A percentile compares a stretch with the other conserved stretches of the same genome.
phyloP scores from a whole-genome alignment of 2,329 filamentous ascomycete species.

The Diaporthe batatas region DNA sequence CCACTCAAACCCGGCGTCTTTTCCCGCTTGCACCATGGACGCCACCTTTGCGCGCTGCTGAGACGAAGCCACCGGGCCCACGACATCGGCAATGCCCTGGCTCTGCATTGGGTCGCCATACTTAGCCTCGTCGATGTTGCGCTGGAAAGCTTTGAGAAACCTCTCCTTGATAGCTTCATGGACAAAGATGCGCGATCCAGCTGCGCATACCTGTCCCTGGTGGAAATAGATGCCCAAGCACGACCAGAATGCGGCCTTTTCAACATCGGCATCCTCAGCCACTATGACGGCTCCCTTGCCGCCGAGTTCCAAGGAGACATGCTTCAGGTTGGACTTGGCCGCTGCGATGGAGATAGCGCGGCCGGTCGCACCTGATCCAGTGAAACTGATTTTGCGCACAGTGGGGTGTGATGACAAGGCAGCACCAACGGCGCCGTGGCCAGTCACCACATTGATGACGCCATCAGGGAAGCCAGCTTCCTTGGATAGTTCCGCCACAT shows the following conservation, averaged over 20 bases:
- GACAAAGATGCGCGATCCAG: neutral
- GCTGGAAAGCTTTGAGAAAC: neutral
- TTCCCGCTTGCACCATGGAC: neutral
- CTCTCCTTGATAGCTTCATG: neutral
- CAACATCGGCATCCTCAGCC: neutral
- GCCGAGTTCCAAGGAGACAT: conserved; percentile 1
- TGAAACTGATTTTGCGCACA: neutral
- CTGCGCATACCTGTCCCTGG: conserved; percentile 2
- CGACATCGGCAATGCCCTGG: neutral
- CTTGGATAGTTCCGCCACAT: neutral
- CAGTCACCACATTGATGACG: neutral
- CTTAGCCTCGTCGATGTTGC: conserved; percentile 1
- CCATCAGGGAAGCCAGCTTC: neutral
- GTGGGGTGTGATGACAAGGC: neutral
- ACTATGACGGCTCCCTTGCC: neutral
- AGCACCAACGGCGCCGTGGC: neutral
- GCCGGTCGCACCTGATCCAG: neutral
- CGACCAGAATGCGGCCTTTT: conserved; percentile 4
- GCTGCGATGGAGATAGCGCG: neutral
- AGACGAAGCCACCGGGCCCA: neutral
- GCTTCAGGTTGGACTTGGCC: conserved; percentile 3
- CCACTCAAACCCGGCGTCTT: conserved; percentile 6
- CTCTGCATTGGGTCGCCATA: conserved; percentile 1
- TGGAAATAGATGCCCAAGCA: conserved; percentile 6
- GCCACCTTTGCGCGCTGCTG: conserved; percentile 5